These are phyloP conservation scores for Metschnikowia cerradonensis DNA, from an alignment of 805 yeast genomes.

Conservation along the genomic window DNA sequence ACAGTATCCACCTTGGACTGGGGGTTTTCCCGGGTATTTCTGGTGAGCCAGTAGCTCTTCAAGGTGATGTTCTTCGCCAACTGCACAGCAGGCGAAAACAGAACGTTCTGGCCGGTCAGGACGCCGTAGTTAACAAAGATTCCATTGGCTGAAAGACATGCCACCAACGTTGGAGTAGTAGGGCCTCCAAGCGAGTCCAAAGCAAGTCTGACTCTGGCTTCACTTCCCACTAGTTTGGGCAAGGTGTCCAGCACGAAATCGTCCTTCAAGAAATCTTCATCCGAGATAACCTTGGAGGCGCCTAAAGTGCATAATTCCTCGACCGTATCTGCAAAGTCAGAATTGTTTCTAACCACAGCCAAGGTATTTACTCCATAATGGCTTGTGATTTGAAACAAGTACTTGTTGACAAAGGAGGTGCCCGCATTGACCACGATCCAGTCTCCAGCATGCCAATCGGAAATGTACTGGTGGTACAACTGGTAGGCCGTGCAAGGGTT, in stretches of 20 bases:
- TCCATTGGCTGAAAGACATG: constrained; percentile 25
- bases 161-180: constrained; percentile 19
- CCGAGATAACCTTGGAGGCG: constrained; percentile 30
- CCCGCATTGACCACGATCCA: constrained; percentile 36
- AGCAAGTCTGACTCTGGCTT: constrained; percentile 27
- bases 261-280: constrained; percentile 21
- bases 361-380: constrained; percentile 24
- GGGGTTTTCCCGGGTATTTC: constrained; percentile 41
- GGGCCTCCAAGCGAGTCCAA: constrained; percentile 31
- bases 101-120: constrained; percentile 15
- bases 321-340: constrained; percentile 17
- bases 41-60: constrained; percentile 31
- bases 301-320: constrained; percentile 24
- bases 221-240: constrained; percentile 16
- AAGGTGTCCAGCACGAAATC: constrained; percentile 14
- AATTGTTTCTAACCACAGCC: constrained; percentile 26
- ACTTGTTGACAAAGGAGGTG: constrained; percentile 31
- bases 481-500: constrained; percentile 23
- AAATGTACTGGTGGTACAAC: constrained; percentile 17
- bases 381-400: constrained; percentile 27
- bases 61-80: constrained; percentile 29
- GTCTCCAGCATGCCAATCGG: constrained; percentile 23
- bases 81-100: constrained; percentile 22
- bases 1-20: constrained; percentile 55
- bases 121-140: constrained; percentile 28